Percentiles rank a stretch among this genome's conserved stretches.
Evolutionary conservation across 1,284 basidiomycete genomes (phyloP).

Genomic region (Naganishia cerealis): DNA sequence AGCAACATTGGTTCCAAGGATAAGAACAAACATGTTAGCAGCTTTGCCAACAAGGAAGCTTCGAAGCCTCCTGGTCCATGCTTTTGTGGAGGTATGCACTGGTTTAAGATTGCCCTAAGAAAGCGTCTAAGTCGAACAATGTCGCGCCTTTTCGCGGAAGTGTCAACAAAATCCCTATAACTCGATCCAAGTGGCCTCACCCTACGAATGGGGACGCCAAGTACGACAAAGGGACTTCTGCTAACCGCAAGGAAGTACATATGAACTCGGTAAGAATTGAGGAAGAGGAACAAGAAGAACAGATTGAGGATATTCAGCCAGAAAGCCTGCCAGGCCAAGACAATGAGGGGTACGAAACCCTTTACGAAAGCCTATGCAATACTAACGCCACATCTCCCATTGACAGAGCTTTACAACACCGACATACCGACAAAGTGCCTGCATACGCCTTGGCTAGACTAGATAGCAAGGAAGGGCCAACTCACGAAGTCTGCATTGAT

Average conservation of each 20-base stretch:
- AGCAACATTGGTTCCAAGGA: not conserved
- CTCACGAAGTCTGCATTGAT: constrained; percentile 19
- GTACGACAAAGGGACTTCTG: too few relatives aligned
- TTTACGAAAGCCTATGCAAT: not conserved
- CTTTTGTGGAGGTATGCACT: constrained; percentile 14
- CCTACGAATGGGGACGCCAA: not conserved
- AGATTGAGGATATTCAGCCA: too few relatives aligned
- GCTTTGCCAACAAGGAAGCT: not conserved
- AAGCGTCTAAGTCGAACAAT: constrained; percentile 3
- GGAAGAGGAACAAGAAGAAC: not conserved
- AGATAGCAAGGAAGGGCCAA: not conserved
- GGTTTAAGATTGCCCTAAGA: constrained; percentile 14
- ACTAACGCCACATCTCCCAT: not conserved
- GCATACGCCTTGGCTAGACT: constrained; percentile 1
- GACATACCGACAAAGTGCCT: constrained; percentile 9
- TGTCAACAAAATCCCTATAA: constrained; percentile 1
- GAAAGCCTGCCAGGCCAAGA: constrained; percentile 1
- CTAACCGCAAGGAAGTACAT: too few relatives aligned
- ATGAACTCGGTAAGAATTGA: not conserved
- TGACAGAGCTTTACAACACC: not conserved
- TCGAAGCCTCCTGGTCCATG: not conserved
- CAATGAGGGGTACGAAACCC: constrained; percentile 3
- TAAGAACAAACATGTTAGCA: not conserved
- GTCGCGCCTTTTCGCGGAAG: not conserved
- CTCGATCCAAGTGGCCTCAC: not conserved